phyloP scores from a whole-genome alignment of 2,329 filamentous ascomycete species.

The Cercospora zeae-maydis region DNA sequence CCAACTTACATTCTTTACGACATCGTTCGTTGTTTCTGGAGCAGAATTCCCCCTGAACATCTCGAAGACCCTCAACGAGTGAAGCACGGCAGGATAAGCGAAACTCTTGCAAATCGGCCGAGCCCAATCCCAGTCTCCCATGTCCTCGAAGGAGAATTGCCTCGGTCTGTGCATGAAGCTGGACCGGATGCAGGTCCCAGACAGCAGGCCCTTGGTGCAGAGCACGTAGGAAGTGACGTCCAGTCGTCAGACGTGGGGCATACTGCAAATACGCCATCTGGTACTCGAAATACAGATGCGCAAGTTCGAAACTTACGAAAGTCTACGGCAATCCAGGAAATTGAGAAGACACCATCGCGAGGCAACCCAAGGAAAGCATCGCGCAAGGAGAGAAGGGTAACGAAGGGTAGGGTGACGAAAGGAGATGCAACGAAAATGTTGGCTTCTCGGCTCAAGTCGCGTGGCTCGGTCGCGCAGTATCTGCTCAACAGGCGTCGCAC shows the following conservation, averaged over 20 bases:
- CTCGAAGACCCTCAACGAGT: neutral
- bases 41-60: neutral
- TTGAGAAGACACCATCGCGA: neutral
- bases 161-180: neutral
- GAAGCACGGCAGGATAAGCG: neutral
- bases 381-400: neutral
- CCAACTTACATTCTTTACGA: neutral
- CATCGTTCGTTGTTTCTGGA: neutral
- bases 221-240: neutral
- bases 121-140: neutral
- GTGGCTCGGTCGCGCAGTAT: neutral
- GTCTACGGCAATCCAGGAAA: neutral
- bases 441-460: neutral
- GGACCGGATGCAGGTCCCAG: neutral
- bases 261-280: neutral
- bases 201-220: neutral
- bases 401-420: neutral
- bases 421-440: neutral
- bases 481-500: neutral
- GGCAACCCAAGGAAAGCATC: neutral
- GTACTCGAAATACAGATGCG: neutral
- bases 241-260: neutral
- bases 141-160: neutral
- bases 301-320: neutral
- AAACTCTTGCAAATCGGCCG: neutral